These are phyloP conservation scores for Suhomyces wounanorum DNA, from an alignment of 1,139 yeast species.

Conservation along the genomic window DNA sequence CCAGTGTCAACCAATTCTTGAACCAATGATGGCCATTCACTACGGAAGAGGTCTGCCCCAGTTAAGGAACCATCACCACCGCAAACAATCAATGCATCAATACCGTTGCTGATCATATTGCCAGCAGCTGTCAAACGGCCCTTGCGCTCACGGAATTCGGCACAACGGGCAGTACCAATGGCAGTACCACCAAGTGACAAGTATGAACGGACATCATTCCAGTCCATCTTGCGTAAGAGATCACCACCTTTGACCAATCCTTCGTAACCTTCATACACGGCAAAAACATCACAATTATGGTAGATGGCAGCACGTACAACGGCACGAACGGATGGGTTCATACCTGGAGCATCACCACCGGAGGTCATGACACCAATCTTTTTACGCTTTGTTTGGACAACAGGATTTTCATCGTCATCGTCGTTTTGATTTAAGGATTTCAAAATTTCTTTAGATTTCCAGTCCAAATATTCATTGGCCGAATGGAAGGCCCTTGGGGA, in stretches of 20 bases:
- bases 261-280: conserved; percentile 76
- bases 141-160: conserved; percentile 64
- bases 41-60: conserved; percentile 77
- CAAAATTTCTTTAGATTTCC: conserved; percentile 20
- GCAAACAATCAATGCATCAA: conserved; percentile 77
- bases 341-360: conserved; percentile 87
- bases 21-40: conserved; percentile 77
- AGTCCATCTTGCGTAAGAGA: conserved; percentile 62
- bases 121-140: conserved; percentile 70
- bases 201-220: conserved; percentile 80
- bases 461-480: conserved; percentile 31
- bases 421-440: conserved; percentile 17
- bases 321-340: conserved; percentile 82
- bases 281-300: conserved; percentile 71
- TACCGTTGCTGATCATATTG: conserved; percentile 69
- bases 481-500: conserved; percentile 29
- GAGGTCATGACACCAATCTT: conserved; percentile 85
- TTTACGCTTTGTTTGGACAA: conserved; percentile 23
- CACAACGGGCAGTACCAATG: conserved; percentile 79
- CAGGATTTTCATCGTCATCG: conserved; percentile 4
- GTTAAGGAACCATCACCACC: conserved; percentile 88
- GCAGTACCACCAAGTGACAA: conserved; percentile 77
- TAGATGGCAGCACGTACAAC: conserved; percentile 74
- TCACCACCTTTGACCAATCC: conserved; percentile 75
- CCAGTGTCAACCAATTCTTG: conserved; percentile 56